Evolutionary conservation across 177 flowering plant genomes (phyloP), one percentile per base, ranked within the genome.

Genomic region (Telopea speciosissima): DNA sequence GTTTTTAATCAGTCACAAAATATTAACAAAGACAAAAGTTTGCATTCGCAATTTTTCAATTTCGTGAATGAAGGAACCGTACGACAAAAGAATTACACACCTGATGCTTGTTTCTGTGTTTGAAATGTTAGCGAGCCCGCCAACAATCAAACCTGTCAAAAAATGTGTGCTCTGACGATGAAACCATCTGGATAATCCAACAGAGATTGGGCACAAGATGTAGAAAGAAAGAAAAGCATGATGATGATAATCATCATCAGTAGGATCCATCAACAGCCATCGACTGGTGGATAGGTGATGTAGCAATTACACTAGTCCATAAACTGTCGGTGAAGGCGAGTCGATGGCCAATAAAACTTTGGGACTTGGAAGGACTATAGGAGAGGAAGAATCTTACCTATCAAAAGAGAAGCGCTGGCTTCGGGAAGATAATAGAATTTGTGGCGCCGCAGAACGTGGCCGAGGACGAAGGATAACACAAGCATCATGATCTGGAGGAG

Each of bases 401-500:
- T 95, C 68, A 95, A 79, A 59, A 95, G 92, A 42, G 99, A 95
- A 76, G 96, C 99, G 73, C 98, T 93, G 69, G 99, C 99, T 84
- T 95, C 99, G 12, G 99, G 99, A n/a, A 95, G 85, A 74, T 90
- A 93, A 68, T 90, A 89, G 81, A 95, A 81, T 52, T 87, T 88
- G 73, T 88, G 93, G 33, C 99, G 97, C 63, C 99, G 85, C 22
- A 95, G 90, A 59, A 93, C 95, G 68, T 95, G 97, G 42, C 99
- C 99, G 62, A 95, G 89, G 36, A 95, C 93, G 80, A 95, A 95
- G 22, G 99, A 91, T 28, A 93, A 85, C 10, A 96, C 99, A 13
- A 96, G 92, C 99, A 96, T 96, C 96, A 93, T 93, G 77, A 96
- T 96, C 91, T 96, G 99, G 3, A 95, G 91, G 17, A 95, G 92